Evolutionary conservation across 176 grass and related monocot species (phyloP).

Genomic region (Avena insularis): DNA sequence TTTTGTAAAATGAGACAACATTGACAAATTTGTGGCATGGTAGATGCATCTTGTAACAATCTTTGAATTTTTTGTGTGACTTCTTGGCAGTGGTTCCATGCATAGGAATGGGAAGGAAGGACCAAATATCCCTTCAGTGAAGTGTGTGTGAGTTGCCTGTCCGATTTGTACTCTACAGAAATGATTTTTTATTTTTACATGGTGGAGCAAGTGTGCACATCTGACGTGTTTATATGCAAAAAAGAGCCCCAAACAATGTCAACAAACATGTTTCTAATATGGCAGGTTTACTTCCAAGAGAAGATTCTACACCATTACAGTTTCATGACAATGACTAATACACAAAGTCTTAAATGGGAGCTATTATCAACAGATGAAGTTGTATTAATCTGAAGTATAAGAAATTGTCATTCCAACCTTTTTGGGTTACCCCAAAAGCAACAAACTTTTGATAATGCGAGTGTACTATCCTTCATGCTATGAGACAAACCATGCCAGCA

Average conservation of each 20-base stretch:
- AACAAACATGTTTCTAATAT: slow-evolving; percentile 20
- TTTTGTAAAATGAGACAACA: neutral
- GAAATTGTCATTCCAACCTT: neutral
- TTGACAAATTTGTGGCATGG: slow-evolving; percentile 19
- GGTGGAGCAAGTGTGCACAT: slow-evolving; percentile 21
- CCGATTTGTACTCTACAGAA: slow-evolving; percentile 8
- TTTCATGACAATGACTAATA: slow-evolving; percentile 6
- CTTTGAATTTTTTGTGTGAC: neutral
- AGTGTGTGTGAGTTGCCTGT: neutral
- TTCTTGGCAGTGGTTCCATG: neutral
- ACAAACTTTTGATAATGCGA: slow-evolving; percentile 13
- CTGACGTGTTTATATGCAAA: slow-evolving; percentile 5
- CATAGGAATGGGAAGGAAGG: neutral
- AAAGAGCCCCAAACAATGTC: neutral
- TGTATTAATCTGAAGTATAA: neutral
- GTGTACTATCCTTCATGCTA: neutral
- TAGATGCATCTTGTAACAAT: slow-evolving; percentile 23
- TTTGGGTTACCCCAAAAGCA: slow-evolving; percentile 1
- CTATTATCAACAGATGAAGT: neutral
- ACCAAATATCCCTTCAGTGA: neutral
- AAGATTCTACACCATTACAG: neutral
- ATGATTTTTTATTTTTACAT: neutral
- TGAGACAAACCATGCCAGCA: slow-evolving; percentile 32
- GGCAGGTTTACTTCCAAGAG: neutral
- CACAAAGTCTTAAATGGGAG: slow-evolving; percentile 7